A percentile compares a stretch with the other conserved stretches of the same genome.
phyloP scores from a whole-genome alignment of 805 yeast genomes.

The Kuraishia piskuri region DNA sequence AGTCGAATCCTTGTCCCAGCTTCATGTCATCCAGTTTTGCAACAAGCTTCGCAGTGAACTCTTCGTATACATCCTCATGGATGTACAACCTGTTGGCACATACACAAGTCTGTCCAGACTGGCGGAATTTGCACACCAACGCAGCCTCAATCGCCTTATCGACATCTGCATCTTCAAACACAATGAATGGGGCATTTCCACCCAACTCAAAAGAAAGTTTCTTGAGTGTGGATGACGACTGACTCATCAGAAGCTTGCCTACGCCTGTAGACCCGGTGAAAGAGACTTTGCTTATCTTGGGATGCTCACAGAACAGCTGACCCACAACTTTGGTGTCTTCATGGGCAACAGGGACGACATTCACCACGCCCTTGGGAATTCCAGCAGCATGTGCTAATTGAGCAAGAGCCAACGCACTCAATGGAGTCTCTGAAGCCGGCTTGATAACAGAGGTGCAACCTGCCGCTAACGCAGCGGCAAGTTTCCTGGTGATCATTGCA shows the following conservation, averaged over 20 bases:
- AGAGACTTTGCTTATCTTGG: constrained; percentile 51
- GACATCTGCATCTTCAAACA: constrained; percentile 65
- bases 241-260: constrained; percentile 59
- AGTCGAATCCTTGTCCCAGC: constrained; percentile 56
- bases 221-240: constrained; percentile 54
- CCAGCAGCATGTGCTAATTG: constrained; percentile 58
- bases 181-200: constrained; percentile 75
- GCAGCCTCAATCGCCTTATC: constrained; percentile 61
- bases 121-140: constrained; percentile 60
- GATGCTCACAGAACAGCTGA: constrained; percentile 44
- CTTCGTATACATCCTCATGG: constrained; percentile 56
- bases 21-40: constrained; percentile 33
- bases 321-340: constrained; percentile 40
- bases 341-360: constrained; percentile 45
- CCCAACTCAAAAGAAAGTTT: constrained; percentile 70
- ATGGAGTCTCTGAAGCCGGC: constrained; percentile 73
- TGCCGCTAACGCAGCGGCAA: constrained; percentile 72
- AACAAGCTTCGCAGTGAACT: constrained; percentile 41
- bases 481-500: constrained; percentile 68
- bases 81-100: constrained; percentile 69
- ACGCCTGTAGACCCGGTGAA: constrained; percentile 76
- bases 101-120: constrained; percentile 76
- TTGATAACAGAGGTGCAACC: constrained; percentile 74
- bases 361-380: constrained; percentile 51
- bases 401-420: constrained; percentile 62